phyloP scores from a whole-genome alignment of 176 grass and related monocot genomes.

The Carex scoparia region DNA sequence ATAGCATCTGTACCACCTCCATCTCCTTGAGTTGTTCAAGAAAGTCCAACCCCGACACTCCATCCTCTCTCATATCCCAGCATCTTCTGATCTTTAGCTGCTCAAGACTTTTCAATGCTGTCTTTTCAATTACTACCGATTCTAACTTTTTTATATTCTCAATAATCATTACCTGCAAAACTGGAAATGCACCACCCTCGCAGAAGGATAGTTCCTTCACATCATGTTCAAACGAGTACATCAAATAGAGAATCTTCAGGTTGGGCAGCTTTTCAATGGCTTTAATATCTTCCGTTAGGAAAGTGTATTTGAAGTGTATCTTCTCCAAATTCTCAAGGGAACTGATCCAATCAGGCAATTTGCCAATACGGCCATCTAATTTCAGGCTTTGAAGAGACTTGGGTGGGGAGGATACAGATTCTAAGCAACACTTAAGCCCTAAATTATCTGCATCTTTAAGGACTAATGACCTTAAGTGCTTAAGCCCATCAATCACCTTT shows the following conservation, averaged over 20 bases:
- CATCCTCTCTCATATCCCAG: too few species aligned
- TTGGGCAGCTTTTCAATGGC: not conserved
- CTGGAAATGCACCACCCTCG: too few species aligned
- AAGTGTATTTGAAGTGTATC: not conserved
- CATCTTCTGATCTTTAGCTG: too few species aligned
- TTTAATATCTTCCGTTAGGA: not conserved
- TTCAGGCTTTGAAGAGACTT: not conserved
- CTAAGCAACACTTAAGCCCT: not conserved
- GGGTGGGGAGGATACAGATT: not conserved
- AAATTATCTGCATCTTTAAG: not conserved
- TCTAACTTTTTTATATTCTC: too few species aligned
- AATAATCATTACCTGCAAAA: too few species aligned
- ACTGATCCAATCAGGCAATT: conserved; percentile 12
- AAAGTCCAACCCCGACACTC: too few species aligned
- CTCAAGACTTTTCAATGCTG: too few species aligned
- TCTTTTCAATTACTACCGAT: too few species aligned
- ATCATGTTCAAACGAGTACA: too few species aligned
- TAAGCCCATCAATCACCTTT: not conserved
- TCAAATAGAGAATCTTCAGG: not conserved
- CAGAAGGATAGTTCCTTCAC: too few species aligned
- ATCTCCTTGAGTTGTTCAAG: too few species aligned
- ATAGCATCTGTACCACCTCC: too few species aligned
- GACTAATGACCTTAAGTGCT: not conserved
- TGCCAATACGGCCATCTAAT: not conserved
- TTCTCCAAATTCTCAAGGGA: conserved; percentile 14